Base-by-base conservation (phyloP, 768 basidiomycete species). In the Trametes punicea region DNA sequence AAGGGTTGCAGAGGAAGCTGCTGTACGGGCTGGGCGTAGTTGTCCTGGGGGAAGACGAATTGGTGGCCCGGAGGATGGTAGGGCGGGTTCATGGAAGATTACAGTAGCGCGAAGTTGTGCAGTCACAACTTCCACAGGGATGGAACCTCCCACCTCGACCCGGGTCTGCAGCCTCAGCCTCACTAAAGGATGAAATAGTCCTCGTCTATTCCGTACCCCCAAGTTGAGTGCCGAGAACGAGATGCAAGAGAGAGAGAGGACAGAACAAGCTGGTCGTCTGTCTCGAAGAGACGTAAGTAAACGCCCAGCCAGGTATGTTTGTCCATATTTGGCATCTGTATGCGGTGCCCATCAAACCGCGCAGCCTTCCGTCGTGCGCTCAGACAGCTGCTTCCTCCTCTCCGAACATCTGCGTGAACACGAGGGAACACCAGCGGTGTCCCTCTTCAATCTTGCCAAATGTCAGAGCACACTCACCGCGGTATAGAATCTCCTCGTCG, bases 281-380 rank as follows among this genome's bases (percentile, higher is more conserved):
- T 56, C 55, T 54, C 55, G 47, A 49, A 57, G 56, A 46, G 27
- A 2, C 27, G 26, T 57, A n/a, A n/a, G n/a, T n/a, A 57, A 46
- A 46, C 56, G 56, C 56, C 34, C 49, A 23, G 36, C 56, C 49
- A 51, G 42, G 29, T 57, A 40, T 51, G 44, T 57, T 57, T 57
- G 56, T 13, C 30, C 44, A 11, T 57, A 30, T 57, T 57, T 57
- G 56, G 36, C 5, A 3, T 16, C 11, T 18, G 56, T 57, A 50
- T n/a, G 56, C 56, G 44, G 33, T 57, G 56, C 42, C 9, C 49
- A 57, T 46, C 49, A 51, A 25, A 27, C 42, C 9, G 48, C n/a
- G n/a, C n/a, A n/a, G n/a, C n/a, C 48, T 50, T 21, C 36, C 49
- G 34, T 46, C 56, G 44, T n/a, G n/a, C 50, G 36, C 56, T 47